phyloP scores from a whole-genome alignment of 495 filamentous ascomycete genomes.

The Trichoderma gamsii region DNA sequence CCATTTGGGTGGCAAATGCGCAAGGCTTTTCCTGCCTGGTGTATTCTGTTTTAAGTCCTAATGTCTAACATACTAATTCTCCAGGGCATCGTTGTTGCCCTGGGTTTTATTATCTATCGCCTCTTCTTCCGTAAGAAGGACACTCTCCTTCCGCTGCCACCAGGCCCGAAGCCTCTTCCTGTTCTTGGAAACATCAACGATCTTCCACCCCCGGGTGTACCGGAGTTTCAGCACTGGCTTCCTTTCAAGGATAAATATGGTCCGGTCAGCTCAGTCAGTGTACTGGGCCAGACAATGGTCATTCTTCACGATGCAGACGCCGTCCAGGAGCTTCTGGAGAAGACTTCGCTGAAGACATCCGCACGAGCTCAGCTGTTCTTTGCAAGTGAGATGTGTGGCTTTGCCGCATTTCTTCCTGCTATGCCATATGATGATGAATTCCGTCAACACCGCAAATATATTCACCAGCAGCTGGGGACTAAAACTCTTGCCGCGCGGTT shows the following conservation, averaged over 20 bases:
- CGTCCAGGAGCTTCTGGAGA: conserved; percentile 33
- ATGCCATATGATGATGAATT: neutral
- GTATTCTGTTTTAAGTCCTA: neutral
- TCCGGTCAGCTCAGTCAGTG: conserved; percentile 46
- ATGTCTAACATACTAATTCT: neutral
- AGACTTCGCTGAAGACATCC: conserved; percentile 14
- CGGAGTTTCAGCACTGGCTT: conserved; percentile 44
- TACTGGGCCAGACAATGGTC: conserved; percentile 43
- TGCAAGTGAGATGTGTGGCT: conserved; percentile 1
- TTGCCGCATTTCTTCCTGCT: neutral
- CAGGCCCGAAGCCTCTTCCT: conserved; percentile 40
- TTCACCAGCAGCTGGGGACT: conserved; percentile 25
- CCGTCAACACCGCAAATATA: neutral
- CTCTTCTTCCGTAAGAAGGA: neutral
- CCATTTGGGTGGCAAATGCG: too few species aligned
- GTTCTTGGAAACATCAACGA: conserved; percentile 45
- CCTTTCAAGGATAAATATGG: conserved; percentile 48
- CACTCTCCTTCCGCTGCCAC: conserved; percentile 31
- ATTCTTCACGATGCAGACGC: conserved; percentile 41
- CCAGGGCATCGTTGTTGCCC: neutral
- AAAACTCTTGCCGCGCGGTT: conserved; percentile 31
- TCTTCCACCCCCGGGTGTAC: conserved; percentile 32
- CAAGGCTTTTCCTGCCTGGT: too few species aligned
- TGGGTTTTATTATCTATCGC: neutral
- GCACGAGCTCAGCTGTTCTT: neutral